Percentiles rank a stretch among this genome's conserved stretches.
These are phyloP conservation scores for Melaleuca quinquenervia DNA, from an alignment of 345 rosid genomes.

Conservation along the genomic window DNA sequence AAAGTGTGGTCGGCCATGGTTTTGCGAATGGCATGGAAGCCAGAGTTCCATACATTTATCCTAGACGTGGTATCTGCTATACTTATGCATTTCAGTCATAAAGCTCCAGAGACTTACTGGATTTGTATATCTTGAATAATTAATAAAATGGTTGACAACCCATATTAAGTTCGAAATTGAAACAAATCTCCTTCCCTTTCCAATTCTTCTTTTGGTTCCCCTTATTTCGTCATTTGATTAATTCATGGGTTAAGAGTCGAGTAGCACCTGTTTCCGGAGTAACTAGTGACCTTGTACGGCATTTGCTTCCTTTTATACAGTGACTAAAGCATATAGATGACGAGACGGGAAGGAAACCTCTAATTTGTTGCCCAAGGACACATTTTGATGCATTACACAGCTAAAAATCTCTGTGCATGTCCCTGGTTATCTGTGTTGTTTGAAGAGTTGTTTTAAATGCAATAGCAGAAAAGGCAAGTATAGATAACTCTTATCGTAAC, in stretches of 20 bases:
- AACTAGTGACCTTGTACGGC: neutral
- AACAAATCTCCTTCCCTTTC: neutral
- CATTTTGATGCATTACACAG: neutral
- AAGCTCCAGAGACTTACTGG: constrained; percentile 50
- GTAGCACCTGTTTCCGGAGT: neutral
- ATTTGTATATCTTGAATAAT: constrained; percentile 47
- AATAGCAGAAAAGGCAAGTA: neutral
- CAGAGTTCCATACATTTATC: constrained; percentile 45
- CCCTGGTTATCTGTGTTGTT: neutral
- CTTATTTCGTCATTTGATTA: neutral
- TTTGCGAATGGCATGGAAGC: constrained; percentile 43
- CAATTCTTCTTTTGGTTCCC: neutral
- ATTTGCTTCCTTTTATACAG: neutral
- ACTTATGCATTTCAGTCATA: constrained; percentile 25
- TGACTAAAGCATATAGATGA: neutral
- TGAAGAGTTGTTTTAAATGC: neutral
- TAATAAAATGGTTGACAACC: constrained; percentile 15
- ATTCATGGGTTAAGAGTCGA: neutral
- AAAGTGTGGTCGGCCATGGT: constrained; percentile 80
- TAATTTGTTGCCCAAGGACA: neutral
- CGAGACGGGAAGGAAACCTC: neutral
- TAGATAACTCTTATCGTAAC: neutral
- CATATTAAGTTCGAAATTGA: neutral
- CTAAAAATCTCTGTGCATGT: neutral
- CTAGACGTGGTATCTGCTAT: constrained; percentile 51